These are phyloP conservation scores for Paxillus involutus DNA, from an alignment of 768 basidiomycete genomes.

Conservation along the genomic window DNA sequence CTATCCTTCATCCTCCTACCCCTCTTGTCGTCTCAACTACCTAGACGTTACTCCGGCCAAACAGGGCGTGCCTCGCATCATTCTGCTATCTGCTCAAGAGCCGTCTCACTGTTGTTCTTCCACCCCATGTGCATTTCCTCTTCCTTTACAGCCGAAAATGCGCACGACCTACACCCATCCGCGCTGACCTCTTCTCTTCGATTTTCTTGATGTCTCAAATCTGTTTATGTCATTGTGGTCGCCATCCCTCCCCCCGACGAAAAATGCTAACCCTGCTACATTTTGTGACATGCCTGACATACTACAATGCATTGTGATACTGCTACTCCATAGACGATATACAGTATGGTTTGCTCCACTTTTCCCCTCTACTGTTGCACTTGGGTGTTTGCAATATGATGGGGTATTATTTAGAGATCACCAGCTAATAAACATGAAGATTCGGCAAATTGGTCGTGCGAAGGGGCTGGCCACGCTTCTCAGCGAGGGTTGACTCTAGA, in stretches of 20 bases:
- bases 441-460: too few species aligned
- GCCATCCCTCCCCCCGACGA: conserved; percentile 13
- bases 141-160: conserved; percentile 20
- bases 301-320: conserved; percentile 34
- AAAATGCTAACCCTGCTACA: conserved; percentile 24
- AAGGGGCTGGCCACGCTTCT: too few species aligned
- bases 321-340: conserved; percentile 21
- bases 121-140: conserved; percentile 22
- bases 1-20: conserved; percentile 26
- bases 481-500: too few species aligned
- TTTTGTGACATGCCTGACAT: conserved; percentile 30
- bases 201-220: conserved; percentile 28
- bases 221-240: conserved; percentile 11
- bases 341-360: conserved; percentile 21
- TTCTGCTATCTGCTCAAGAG: conserved; percentile 12
- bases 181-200: conserved; percentile 13
- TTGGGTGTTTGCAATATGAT: conserved; percentile 4
- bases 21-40: conserved; percentile 29
- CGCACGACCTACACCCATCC: conserved; percentile 13
- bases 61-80: conserved; percentile 9
- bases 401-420: conserved; percentile 11
- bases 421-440: not conserved
- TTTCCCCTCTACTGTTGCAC: conserved; percentile 2
- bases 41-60: conserved; percentile 9
- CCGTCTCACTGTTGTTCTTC: conserved; percentile 23